Conservation (phyloP, 1,139 yeast species). For the Candida tunisiensis region DNA sequence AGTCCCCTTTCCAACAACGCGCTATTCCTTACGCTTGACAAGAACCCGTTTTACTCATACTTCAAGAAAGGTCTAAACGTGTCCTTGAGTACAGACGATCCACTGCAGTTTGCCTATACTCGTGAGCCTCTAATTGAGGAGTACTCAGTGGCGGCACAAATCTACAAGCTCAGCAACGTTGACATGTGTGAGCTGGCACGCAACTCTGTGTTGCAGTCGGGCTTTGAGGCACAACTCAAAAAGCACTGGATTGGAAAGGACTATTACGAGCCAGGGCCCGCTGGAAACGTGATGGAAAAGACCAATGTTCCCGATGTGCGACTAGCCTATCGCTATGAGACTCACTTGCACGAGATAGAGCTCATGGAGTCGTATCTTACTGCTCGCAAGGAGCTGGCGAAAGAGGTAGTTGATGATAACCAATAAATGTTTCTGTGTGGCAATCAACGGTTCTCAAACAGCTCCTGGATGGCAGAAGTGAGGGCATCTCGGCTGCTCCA, state of each 20-base stretch:
- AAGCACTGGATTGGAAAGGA: slow-evolving; percentile 83
- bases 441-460: too few species aligned
- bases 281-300: slow-evolving; percentile 80
- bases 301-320: slow-evolving; percentile 90
- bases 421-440: too few species aligned
- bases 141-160: slow-evolving; percentile 95
- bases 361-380: slow-evolving; percentile 56
- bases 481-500: too few species aligned
- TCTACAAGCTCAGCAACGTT: slow-evolving; percentile 80
- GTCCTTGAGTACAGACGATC: slow-evolving; percentile 88
- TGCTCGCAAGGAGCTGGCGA: too few species aligned
- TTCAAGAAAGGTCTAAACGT: slow-evolving; percentile 90
- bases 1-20: slow-evolving; percentile 96
- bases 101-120: slow-evolving; percentile 85
- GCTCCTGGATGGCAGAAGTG: too few species aligned
- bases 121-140: slow-evolving; percentile 97
- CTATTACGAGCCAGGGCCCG: slow-evolving; percentile 42
- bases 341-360: slow-evolving; percentile 57
- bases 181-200: slow-evolving; percentile 90
- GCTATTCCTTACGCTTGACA: slow-evolving; percentile 83
- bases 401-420: too few species aligned
- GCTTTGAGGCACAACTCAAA: slow-evolving; percentile 76
- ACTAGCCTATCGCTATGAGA: slow-evolving; percentile 65
- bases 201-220: slow-evolving; percentile 78
- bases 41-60: slow-evolving; percentile 78